Evolutionary conservation across 192 early-diverging fungal genomes (phyloP).

Genomic region (Coemansia sp.): DNA sequence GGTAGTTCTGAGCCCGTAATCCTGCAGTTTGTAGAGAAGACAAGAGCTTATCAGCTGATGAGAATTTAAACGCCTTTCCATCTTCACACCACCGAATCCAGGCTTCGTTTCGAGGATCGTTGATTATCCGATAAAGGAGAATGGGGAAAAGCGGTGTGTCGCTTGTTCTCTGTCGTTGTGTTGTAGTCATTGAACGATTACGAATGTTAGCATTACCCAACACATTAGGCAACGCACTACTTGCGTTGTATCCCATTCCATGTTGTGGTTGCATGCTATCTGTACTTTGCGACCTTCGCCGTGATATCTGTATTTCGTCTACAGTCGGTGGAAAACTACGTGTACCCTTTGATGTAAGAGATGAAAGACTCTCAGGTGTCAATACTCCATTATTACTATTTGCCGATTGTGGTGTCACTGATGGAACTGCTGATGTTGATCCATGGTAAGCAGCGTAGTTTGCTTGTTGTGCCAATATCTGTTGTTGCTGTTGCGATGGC

Average conservation of each 20-base stretch:
- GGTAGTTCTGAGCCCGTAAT: slow-evolving; percentile 53
- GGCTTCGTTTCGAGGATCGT: slow-evolving; percentile 37
- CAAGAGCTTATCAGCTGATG: slow-evolving; percentile 46
- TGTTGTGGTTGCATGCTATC: slow-evolving; percentile 19
- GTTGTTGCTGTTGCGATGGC: slow-evolving; percentile 18
- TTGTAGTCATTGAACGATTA: slow-evolving; percentile 36
- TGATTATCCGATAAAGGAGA: slow-evolving; percentile 50
- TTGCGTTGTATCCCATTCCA: not conserved
- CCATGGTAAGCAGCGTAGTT: slow-evolving; percentile 18
- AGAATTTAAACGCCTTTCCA: slow-evolving; percentile 53
- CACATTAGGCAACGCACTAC: slow-evolving; percentile 35
- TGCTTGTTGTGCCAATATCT: slow-evolving; percentile 16
- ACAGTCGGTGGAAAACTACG: slow-evolving; percentile 45
- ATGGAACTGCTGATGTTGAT: slow-evolving; percentile 1
- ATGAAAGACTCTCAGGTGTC: slow-evolving; percentile 37
- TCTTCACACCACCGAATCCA: slow-evolving; percentile 56
- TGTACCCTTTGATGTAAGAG: slow-evolving; percentile 21
- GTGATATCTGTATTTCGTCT: slow-evolving; percentile 34
- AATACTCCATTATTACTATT: slow-evolving; percentile 9
- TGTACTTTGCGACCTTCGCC: slow-evolving; percentile 51
- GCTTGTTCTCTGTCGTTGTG: slow-evolving; percentile 53
- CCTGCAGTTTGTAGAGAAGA: slow-evolving; percentile 40
- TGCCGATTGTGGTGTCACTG: slow-evolving; percentile 13
- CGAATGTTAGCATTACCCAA: slow-evolving; percentile 53
- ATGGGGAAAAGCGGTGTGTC: slow-evolving; percentile 54